Evolutionary conservation across 805 yeast genomes (phyloP).

Genomic region (Metschnikowia peoriensis): DNA sequence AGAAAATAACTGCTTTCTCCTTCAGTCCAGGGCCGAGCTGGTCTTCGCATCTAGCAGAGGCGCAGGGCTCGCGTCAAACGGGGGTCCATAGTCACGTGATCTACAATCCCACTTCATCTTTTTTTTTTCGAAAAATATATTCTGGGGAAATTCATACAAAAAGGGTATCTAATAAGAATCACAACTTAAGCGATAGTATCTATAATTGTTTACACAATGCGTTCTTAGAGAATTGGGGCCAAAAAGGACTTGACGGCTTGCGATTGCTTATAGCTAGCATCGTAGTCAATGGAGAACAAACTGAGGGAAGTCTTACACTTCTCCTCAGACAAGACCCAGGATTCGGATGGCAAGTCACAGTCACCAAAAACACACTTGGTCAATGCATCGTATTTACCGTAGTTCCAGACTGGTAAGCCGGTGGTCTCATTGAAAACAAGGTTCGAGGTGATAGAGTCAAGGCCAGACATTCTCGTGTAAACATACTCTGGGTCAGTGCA

Average conservation of each 20-base stretch:
- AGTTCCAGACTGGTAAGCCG: slow-evolving; percentile 23
- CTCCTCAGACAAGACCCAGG: slow-evolving; percentile 24
- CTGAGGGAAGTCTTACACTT: slow-evolving; percentile 45
- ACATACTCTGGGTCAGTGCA: slow-evolving; percentile 46
- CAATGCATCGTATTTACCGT: slow-evolving; percentile 28
- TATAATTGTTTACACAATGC: not conserved
- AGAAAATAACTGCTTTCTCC: no score
- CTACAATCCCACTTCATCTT: no score
- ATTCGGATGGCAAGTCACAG: slow-evolving; percentile 24
- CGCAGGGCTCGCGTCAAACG: no score
- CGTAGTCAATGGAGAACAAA: slow-evolving; percentile 49
- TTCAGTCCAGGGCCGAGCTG: no score
- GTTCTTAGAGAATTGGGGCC: slow-evolving; percentile 10
- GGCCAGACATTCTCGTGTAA: slow-evolving; percentile 47
- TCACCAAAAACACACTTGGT: slow-evolving; percentile 34
- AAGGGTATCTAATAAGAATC: no score
- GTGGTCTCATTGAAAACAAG: slow-evolving; percentile 41
- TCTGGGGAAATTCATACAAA: no score
- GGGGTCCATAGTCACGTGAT: no score
- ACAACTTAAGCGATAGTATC: not conserved
- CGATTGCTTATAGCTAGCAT: slow-evolving; percentile 29
- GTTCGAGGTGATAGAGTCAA: slow-evolving; percentile 28
- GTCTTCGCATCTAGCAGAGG: no score
- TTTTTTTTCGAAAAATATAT: no score
- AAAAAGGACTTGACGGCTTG: slow-evolving; percentile 16